Base-by-base conservation (phyloP, 2,329 filamentous ascomycete genomes). In the Teratosphaeria gauchensis region DNA sequence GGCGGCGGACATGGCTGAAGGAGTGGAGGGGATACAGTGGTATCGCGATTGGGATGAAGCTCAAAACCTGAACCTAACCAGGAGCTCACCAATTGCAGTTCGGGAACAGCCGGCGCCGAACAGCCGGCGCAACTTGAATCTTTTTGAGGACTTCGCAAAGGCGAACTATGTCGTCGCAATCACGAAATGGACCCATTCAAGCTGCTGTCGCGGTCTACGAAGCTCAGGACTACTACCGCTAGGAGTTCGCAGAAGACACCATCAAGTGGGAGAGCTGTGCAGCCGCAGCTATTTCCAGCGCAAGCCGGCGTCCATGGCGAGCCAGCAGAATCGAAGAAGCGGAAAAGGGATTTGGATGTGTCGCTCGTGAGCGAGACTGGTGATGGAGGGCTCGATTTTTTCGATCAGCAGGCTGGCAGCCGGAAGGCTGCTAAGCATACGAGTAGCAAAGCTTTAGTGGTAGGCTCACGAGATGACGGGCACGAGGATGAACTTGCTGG, bases 141-240 rank as follows among this genome's bases (percentile, higher is more conserved):
- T 32, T 33, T 54, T 33, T 19, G 31, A 31, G 11, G 14, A 42
- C 24, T 35, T 42, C 3, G 42, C 42, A 21, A 19, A 19, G 7
- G 4, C 42, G 42, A 48, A 21, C 33, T 2, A 7, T 16, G 19
- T 21, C 9, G 42, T 48, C 42, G n/a, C 42, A 8, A 53, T 7
- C 14, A 31, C 52, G 52, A 53, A 48, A 89, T 89, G 86, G 87
- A 91, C 74, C 84, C 90, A 57, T 78, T 90, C 68, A 89, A 85
- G 68, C 76, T 91, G 33, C 77, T 91, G 60, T 89, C 87, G 38
- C 81, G 87, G 55, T 86, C 86, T 59, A 84, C 84, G 2, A 89
- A 88, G 66, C 75, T 78, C 14, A 69, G 76, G 59, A 77, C 67
- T 11, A 66, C 69, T 19, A 61, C 70, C 12, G 63, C 5, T 69